Conservation (phyloP, 2,329 filamentous ascomycete species). For the Talaromyces sp. region DNA sequence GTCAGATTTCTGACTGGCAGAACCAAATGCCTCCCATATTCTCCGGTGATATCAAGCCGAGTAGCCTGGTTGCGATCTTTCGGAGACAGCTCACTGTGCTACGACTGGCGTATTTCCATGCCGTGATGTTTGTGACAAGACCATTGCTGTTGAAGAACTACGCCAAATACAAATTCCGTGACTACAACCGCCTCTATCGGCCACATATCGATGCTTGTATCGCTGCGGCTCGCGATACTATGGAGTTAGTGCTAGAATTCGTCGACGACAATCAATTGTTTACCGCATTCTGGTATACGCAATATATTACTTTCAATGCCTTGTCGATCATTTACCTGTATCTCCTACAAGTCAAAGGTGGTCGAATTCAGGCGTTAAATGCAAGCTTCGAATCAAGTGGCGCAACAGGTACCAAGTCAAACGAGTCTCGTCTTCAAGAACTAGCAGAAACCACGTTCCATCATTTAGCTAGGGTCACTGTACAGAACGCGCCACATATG, state of each 20-base stretch:
- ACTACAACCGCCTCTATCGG: not conserved
- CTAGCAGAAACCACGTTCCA: not conserved
- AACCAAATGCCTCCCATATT: not conserved
- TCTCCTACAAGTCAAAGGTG: not conserved
- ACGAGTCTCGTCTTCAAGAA: not conserved
- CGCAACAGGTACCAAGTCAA: not conserved
- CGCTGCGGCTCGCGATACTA: not conserved
- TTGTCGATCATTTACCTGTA: not conserved
- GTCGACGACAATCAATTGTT: not conserved
- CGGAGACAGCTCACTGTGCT: not conserved
- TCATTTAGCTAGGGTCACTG: constrained; percentile 3
- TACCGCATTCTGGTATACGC: not conserved
- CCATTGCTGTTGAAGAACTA: not conserved
- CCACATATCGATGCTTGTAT: not conserved
- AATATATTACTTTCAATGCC: not conserved
- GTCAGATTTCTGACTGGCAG: not conserved
- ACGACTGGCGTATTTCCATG: not conserved
- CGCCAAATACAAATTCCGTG: not conserved
- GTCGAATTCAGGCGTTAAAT: not conserved
- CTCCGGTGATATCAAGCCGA: not conserved
- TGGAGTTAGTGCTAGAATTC: not conserved
- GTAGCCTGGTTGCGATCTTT: not conserved
- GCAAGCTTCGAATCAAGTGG: not conserved
- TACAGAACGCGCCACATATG: constrained; percentile 23
- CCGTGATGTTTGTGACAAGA: not conserved